Percentiles rank a stretch among this genome's conserved stretches.
phyloP scores from a whole-genome alignment of 2,329 filamentous ascomycete species.

The Trichophyton schoenleinii region DNA sequence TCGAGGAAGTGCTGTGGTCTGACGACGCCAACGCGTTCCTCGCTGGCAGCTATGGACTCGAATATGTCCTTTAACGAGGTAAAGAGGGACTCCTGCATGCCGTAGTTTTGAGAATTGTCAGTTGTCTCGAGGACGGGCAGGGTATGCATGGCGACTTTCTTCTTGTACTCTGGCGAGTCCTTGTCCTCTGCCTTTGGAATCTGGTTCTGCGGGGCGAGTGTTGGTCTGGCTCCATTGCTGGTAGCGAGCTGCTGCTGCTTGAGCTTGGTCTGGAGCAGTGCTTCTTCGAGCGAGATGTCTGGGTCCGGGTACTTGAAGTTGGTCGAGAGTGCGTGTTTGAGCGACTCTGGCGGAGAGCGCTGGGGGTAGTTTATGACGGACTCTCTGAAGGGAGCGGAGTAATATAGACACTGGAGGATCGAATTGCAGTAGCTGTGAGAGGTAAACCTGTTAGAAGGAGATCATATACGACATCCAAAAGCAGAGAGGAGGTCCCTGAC shows the following conservation, averaged over 20 bases:
- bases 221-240: conserved; percentile 8
- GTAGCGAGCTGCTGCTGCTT: conserved; percentile 25
- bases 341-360: conserved; percentile 54
- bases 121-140: conserved; percentile 79
- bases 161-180: conserved; percentile 94
- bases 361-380: conserved; percentile 84
- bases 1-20: conserved; percentile 89
- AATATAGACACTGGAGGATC: conserved; percentile 92
- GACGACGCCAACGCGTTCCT: conserved; percentile 73
- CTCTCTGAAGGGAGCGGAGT: conserved; percentile 86
- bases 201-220: conserved; percentile 39
- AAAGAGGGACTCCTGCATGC: conserved; percentile 90
- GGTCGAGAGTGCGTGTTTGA: conserved; percentile 43
- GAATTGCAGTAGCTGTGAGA: conserved; percentile 83
- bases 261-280: conserved; percentile 33
- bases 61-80: conserved; percentile 95
- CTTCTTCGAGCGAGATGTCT: conserved; percentile 43
- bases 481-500: conserved; percentile 11
- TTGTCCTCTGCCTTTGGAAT: conserved; percentile 73
- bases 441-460: conserved; percentile 7
- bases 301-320: conserved; percentile 48
- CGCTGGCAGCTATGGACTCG: conserved; percentile 69
- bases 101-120: conserved; percentile 67
- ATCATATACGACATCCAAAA: not conserved
- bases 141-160: conserved; percentile 81